These are phyloP conservation scores for Solanum sitiens DNA, from an alignment of 257 asterid species.

Conservation along the genomic window DNA sequence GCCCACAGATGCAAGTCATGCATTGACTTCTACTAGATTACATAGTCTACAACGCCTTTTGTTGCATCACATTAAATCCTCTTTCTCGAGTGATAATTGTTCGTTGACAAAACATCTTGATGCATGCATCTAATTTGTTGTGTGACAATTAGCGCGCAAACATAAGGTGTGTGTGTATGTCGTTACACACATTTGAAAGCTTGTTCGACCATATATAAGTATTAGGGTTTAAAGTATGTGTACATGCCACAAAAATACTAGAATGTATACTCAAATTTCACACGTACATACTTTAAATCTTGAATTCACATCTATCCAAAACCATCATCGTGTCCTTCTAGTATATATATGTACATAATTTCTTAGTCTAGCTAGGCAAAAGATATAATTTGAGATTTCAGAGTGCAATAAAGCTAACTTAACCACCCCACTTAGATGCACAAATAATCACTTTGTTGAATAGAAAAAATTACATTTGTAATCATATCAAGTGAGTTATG, in stretches of 20 bases:
- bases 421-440: no score
- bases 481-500: no score
- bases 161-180: not conserved
- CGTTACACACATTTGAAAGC: not conserved
- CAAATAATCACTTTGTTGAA: no score
- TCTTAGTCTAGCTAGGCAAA: not conserved
- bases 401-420: no score
- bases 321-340: not conserved
- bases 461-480: no score
- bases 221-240: not conserved
- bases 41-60: not conserved
- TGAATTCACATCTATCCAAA: not conserved
- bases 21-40: not conserved
- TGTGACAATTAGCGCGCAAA: not conserved
- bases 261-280: not conserved
- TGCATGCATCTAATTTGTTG: not conserved
- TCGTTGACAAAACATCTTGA: not conserved
- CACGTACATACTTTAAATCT: not conserved
- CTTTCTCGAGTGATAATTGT: not conserved
- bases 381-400: not conserved
- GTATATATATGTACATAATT: not conserved
- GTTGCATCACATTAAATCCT: no score
- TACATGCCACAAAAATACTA: not conserved
- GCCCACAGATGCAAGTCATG: not conserved
- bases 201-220: not conserved